Evolutionary conservation across 1,284 basidiomycete genomes (phyloP), one percentile per base, ranked within the genome.

Genomic region (Apiotrichum laibachii): DNA sequence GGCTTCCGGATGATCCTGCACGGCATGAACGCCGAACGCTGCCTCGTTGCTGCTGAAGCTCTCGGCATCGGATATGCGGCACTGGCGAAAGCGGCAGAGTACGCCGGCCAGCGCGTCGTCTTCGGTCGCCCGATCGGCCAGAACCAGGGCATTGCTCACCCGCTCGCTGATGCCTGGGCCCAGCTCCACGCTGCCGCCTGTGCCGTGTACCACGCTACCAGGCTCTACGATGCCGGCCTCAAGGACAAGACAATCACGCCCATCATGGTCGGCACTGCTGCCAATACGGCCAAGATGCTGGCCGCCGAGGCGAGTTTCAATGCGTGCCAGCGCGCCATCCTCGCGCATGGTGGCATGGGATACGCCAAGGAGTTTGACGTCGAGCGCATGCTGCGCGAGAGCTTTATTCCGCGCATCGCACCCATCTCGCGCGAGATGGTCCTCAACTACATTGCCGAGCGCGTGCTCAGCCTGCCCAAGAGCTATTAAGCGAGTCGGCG

Each of bases 21-120:
- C 56, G 68, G 68, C 37, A 71, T 72, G 71, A 79, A 77, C 60
- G 78, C 78, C 19, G 79, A 80, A 56, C 66, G 79, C 2, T 77
- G 76, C 53, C 61, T 80, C 10, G 63, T 80, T 18, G 78, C 77
- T 0, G 79, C 77, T 21, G 79, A 80, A 65, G 77, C 79, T 15
- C 61, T 80, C 16, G 79, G 79, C 72, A 57, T 68, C 64, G 65
- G 62, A 0, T 62, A 63, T 53, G 63, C 55, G 1, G 58, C 63
- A 26, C 57, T 63, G 39, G 44, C 53, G 21, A 50, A 51, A 39
- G 62, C 62, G 1, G 59, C 62, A 0, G 48, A 55, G 37, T 63
- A 63, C 37, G 62, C 62, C 2, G 52, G 16, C 46, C 63, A 63
- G 51, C 57, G 65, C 22, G 53, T 52, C 37, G 60, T 64, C 33